phyloP scores from a whole-genome alignment of 768 basidiomycete genomes.

The Russula lepida region DNA sequence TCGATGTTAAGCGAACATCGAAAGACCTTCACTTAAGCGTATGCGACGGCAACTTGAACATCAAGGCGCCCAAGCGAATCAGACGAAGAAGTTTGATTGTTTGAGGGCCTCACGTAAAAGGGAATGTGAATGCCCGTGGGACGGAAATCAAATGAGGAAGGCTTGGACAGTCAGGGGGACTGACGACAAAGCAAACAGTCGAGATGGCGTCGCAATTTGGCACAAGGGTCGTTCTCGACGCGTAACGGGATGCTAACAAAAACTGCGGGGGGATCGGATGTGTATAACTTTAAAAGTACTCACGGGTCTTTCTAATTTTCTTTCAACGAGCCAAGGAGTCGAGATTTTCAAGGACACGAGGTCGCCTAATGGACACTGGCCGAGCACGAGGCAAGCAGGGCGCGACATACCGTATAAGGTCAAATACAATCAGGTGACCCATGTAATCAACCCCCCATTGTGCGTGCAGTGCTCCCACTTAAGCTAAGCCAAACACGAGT shows the following conservation, averaged over 20 bases:
- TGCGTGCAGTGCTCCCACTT: not conserved
- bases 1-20: not conserved
- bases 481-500: constrained; percentile 9
- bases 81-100: not conserved
- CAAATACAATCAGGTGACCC: constrained; percentile 17
- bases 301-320: not conserved
- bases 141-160: not conserved
- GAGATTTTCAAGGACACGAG: constrained; percentile 8
- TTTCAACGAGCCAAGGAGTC: not conserved
- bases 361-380: not conserved
- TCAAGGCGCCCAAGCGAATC: constrained; percentile 6
- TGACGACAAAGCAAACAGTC: not conserved
- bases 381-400: constrained; percentile 6
- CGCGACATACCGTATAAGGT: constrained; percentile 1
- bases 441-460: not conserved
- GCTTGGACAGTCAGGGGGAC: constrained; percentile 13
- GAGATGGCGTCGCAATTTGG: not conserved
- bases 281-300: not conserved
- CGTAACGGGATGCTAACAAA: not conserved
- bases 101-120: constrained; percentile 4
- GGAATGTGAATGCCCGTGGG: not conserved
- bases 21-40: not conserved
- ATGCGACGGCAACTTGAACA: not conserved
- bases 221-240: not conserved
- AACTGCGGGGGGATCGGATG: constrained; percentile 1